A percentile compares a stretch with the other conserved stretches of the same genome.
These are phyloP conservation scores for Ganoderma boninense DNA, from an alignment of 1,284 basidiomycete species.

Conservation along the genomic window DNA sequence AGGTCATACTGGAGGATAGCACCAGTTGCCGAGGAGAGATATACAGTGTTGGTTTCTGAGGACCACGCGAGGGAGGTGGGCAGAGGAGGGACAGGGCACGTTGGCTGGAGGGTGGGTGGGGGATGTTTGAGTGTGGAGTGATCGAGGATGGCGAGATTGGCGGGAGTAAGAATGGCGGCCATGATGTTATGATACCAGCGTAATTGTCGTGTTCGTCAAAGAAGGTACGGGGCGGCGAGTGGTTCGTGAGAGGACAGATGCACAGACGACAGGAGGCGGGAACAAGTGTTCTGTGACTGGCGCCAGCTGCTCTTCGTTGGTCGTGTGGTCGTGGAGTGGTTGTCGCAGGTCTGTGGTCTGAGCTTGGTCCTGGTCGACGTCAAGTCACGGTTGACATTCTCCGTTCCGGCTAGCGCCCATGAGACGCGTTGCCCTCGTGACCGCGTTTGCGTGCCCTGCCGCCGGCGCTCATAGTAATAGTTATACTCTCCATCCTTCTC, in stretches of 20 bases:
- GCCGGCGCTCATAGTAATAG: neutral
- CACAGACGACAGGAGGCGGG: neutral
- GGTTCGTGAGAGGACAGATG: neutral
- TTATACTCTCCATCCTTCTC: too few relatives aligned
- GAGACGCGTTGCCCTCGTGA: conserved; percentile 25
- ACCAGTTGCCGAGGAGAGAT: conserved; percentile 52
- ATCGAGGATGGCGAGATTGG: conserved; percentile 50
- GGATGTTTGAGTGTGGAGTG: conserved; percentile 53
- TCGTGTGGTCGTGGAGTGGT: neutral
- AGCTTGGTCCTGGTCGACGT: neutral
- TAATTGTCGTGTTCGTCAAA: neutral
- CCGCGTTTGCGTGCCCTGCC: conserved; percentile 17
- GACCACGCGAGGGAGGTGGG: conserved; percentile 62
- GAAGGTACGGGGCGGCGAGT: neutral
- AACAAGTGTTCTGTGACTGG: neutral
- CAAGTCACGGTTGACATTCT: conserved; percentile 2
- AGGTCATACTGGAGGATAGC: conserved; percentile 60
- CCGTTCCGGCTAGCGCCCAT: conserved; percentile 10
- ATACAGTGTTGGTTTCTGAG: conserved; percentile 59
- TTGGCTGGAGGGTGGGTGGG: conserved; percentile 46
- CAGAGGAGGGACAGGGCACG: conserved; percentile 49
- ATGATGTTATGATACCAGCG: conserved; percentile 17
- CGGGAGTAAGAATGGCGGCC: conserved; percentile 36
- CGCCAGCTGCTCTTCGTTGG: neutral
- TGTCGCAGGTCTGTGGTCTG: too few relatives aligned